Conservation (phyloP, 1,284 basidiomycete species). For the Leccinum solheimii region DNA sequence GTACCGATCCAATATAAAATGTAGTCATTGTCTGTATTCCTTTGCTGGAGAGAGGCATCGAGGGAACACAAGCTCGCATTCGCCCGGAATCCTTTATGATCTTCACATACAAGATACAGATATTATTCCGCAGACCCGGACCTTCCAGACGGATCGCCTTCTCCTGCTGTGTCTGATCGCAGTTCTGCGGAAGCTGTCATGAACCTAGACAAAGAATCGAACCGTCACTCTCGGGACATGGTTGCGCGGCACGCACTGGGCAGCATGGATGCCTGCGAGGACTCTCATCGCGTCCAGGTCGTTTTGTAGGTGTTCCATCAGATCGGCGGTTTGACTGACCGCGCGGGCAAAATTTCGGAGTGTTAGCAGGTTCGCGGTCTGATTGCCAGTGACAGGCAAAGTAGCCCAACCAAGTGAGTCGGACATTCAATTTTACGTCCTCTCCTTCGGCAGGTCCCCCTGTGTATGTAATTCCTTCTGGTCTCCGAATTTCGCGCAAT, state of each 20-base stretch:
- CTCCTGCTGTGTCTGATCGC: conserved; percentile 44
- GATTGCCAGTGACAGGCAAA: too few relatives aligned
- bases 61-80: background rate
- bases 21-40: background rate
- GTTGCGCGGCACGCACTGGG: conserved; percentile 51
- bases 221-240: background rate
- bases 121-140: conserved; percentile 12
- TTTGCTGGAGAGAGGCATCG: background rate
- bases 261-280: conserved; percentile 69
- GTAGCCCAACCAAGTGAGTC: background rate
- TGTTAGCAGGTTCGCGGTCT: too few relatives aligned
- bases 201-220: conserved; percentile 43
- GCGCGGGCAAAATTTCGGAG: conserved; percentile 39
- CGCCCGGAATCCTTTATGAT: background rate
- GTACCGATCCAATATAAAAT: background rate
- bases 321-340: conserved; percentile 63
- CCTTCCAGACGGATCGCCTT: conserved; percentile 20
- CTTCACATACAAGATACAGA: background rate
- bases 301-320: conserved; percentile 67
- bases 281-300: conserved; percentile 72
- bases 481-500: background rate
- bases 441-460: background rate
- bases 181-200: conserved; percentile 64
- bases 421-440: background rate
- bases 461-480: background rate